phyloP scores from a whole-genome alignment of 1,284 basidiomycete genomes.

The Fomes fomentarius region DNA sequence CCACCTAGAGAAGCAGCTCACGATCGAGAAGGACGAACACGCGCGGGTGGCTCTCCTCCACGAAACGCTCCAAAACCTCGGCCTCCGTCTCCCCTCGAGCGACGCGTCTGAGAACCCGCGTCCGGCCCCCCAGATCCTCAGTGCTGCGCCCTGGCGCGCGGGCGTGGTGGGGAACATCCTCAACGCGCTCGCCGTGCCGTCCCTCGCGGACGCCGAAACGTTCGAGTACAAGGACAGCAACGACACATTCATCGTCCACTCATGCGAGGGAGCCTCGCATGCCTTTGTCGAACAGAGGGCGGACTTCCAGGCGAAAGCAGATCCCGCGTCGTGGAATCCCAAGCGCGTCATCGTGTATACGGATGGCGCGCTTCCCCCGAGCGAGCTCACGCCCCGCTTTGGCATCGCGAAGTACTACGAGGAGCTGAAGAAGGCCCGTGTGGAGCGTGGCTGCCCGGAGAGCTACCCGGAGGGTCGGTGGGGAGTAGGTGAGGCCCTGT shows the following conservation, averaged over 20 bases:
- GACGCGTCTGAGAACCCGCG: slow-evolving; percentile 13
- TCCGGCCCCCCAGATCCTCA: slow-evolving; percentile 59
- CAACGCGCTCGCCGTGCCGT: slow-evolving; percentile 38
- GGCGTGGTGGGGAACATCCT: slow-evolving; percentile 23
- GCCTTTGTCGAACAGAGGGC: slow-evolving; percentile 41
- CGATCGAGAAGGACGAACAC: slow-evolving; percentile 40
- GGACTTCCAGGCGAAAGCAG: slow-evolving; percentile 5
- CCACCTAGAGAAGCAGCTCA: slow-evolving; percentile 63
- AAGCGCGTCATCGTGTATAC: slow-evolving; percentile 51
- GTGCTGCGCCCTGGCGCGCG: slow-evolving; percentile 14
- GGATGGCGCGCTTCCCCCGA: slow-evolving; percentile 39
- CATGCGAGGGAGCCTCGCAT: slow-evolving; percentile 37
- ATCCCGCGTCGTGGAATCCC: slow-evolving; percentile 41
- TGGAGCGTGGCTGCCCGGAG: slow-evolving; percentile 9
- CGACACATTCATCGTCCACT: slow-evolving; percentile 72
- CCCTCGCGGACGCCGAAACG: slow-evolving; percentile 28
- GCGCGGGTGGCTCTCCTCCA: slow-evolving; percentile 44
- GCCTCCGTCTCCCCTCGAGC: slow-evolving; percentile 47
- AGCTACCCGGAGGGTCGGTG: slow-evolving; percentile 36
- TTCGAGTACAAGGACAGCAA: slow-evolving; percentile 53
- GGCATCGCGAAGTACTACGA: slow-evolving; percentile 54
- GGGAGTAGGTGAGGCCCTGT: slow-evolving; percentile 75
- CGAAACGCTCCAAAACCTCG: slow-evolving; percentile 47
- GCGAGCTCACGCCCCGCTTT: slow-evolving; percentile 58
- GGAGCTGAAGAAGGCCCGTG: slow-evolving; percentile 27